Base-by-base conservation (phyloP, 106 monocot genomes). In the Allium cepa region DNA sequence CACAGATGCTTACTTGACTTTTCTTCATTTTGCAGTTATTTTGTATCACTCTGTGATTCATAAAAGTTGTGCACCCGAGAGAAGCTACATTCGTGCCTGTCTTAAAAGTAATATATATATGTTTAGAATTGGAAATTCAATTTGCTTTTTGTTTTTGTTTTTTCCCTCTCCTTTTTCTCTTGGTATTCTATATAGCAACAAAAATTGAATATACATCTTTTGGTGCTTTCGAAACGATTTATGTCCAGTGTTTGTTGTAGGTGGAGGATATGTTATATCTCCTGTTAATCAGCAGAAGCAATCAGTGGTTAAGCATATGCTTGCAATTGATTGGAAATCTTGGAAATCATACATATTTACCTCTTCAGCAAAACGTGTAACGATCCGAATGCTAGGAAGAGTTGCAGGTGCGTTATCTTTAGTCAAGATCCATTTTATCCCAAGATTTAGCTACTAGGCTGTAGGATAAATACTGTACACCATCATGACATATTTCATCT, bases 81-180 rank as follows among this genome's bases (percentile, higher is more conserved):
- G 77, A 55, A 85, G 93, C 74, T 93, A 87, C 69, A 48, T 93
- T 36, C 83, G 99, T 65, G 90, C 99, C 53, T 99, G 89, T 79
- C 99, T 99, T 90, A 99, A 99, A 99, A 99, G 99, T 99, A 99
- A 99, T 85, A 93, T 22, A 93, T 22, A 22, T 90, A 93, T 83
- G 89, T 84, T 87, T 77, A 78, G 49, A 28, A 28, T 81, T 64
- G 36, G 48, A 18, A 60, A n/a, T 11, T 67, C 22, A 22, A 0
- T 22, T 22, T 22, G 22, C 22, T 22, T 22, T 22, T 22, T 22
- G 0, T 0, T 22, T 22, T 22, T 22, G 22, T 22, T 22, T 28
- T 8, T 67, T 51, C 46, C 46, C 10, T 62, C 11, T 46, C 7
- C 2, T 1, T 46, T 62, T 60, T 66, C 16, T 7, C 1, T 22